Conservation (phyloP, 441 rosid genomes). For the Croton setiger region DNA sequence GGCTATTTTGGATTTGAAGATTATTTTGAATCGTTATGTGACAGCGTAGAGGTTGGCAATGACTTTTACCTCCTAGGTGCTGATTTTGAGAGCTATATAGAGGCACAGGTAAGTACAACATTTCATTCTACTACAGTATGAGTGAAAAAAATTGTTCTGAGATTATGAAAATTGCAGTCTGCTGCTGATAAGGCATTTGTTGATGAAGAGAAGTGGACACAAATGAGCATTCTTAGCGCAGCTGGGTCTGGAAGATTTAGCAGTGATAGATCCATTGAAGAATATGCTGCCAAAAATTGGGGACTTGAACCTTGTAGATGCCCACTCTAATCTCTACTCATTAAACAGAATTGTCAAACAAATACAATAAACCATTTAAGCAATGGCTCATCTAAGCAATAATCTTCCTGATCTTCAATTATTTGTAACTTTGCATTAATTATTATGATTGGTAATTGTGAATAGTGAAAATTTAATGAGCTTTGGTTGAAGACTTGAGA, state of each 20-base stretch:
- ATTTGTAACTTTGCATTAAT: not conserved
- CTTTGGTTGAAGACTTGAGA: no score
- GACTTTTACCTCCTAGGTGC: constrained; percentile 45
- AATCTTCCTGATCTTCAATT: no score
- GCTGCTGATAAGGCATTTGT: constrained; percentile 51
- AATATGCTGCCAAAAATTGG: constrained; percentile 47
- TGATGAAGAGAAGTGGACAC: constrained; percentile 44
- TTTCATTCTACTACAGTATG: not conserved
- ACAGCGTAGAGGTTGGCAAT: constrained; percentile 35
- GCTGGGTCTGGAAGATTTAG: constrained; percentile 53
- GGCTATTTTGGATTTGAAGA: constrained; percentile 45
- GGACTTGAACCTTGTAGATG: constrained; percentile 44
- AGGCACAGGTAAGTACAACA: constrained; percentile 42
- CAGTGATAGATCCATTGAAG: constrained; percentile 47
- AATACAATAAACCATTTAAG: not conserved
- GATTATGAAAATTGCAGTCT: constrained; percentile 28
- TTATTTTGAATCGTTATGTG: constrained; percentile 44
- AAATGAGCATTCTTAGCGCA: constrained; percentile 47
- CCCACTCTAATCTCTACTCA: constrained; percentile 26
- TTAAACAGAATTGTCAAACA: not conserved
- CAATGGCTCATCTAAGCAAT: no score
- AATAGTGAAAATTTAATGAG: no score
- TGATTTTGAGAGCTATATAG: constrained; percentile 47
- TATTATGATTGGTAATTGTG: no score
- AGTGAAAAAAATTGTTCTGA: constrained; percentile 2